Evolutionary conservation across 2,329 filamentous ascomycete genomes (phyloP), one percentile per base, ranked within the genome.

Genomic region (Phaeosphaeria sp.): DNA sequence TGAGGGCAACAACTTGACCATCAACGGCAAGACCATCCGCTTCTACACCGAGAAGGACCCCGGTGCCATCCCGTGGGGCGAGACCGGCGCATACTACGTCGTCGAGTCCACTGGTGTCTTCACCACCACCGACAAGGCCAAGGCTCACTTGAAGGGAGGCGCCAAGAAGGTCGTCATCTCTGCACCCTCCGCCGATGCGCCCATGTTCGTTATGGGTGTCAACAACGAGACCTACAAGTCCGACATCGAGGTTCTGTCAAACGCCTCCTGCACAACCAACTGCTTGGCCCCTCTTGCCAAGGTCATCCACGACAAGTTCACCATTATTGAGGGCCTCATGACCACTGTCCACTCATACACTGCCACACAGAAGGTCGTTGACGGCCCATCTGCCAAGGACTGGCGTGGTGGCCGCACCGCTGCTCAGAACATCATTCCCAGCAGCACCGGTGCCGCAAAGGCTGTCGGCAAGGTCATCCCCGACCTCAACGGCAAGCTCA

Each of bases 181-280:
- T 72, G 91, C 92, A 77, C 92, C 92, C 76, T 96, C 92, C 64
- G 90, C 91, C 71, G 95, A 99, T 85, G 95, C 95, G 78, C 94
- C 94, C 80, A 99, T 99, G 95, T 99, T 96, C 89, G 95, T 99
- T 80, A 96, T 97, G 89, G 95, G 95, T 80, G 95, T 99, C 85
- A 99, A 98, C 88, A 86, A 98, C 84, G 87, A 93, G 81, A 86
- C 83, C 75, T 98, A 98, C 90, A 94, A 91, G 82, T 89, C 90
- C 80, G 91, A 91, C 80, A 87, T 95, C 81, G 85, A 92, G 75
- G 90, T 99, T 81, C 92, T 98, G 85, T 98, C 95, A 85, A 99
- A 99, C 87, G 95, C 95, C 75, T 98, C 95, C 74, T 98, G 95
- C 92, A 99, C 95, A 82, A 98, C 95, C 87, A 99, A 99, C 92